These are phyloP conservation scores for Penicillium palitans DNA, from an alignment of 2,329 filamentous ascomycete species.

Conservation along the genomic window DNA sequence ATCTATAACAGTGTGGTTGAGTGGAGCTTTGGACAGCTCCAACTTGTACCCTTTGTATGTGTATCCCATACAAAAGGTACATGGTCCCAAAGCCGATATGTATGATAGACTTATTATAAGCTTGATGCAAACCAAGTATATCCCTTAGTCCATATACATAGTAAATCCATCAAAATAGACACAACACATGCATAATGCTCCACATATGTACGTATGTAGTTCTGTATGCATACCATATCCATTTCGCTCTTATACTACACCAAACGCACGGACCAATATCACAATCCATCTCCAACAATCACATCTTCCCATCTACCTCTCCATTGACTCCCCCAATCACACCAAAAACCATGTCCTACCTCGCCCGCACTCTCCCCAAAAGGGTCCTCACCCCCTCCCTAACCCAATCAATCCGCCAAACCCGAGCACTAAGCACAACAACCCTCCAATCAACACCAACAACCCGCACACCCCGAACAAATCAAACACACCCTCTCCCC, in stretches of 20 bases:
- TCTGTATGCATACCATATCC: neutral
- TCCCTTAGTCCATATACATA: neutral
- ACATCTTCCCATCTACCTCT: neutral
- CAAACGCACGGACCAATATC: slow-evolving; percentile 8
- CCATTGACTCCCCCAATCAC: neutral
- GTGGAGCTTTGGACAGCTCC: neutral
- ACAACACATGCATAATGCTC: neutral
- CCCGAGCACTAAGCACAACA: neutral
- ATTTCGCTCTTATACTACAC: neutral
- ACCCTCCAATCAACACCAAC: slow-evolving; percentile 1
- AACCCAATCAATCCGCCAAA: neutral
- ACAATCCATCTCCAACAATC: slow-evolving; percentile 8
- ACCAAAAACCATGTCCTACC: slow-evolving; percentile 15
- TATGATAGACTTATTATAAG: neutral
- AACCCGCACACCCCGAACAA: slow-evolving; percentile 1
- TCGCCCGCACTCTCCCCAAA: slow-evolving; percentile 9
- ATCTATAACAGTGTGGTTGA: neutral
- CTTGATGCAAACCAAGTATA: neutral
- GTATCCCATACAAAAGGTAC: neutral
- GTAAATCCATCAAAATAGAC: neutral
- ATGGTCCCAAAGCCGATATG: neutral
- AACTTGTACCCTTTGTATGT: neutral
- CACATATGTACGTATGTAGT: neutral
- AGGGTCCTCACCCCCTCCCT: slow-evolving; percentile 1
- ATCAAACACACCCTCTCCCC: neutral